A percentile compares a stretch with the other conserved stretches of the same genome.
Evolutionary conservation across 257 asterid genomes (phyloP).

Genomic region (Orobanche coerulescens): DNA sequence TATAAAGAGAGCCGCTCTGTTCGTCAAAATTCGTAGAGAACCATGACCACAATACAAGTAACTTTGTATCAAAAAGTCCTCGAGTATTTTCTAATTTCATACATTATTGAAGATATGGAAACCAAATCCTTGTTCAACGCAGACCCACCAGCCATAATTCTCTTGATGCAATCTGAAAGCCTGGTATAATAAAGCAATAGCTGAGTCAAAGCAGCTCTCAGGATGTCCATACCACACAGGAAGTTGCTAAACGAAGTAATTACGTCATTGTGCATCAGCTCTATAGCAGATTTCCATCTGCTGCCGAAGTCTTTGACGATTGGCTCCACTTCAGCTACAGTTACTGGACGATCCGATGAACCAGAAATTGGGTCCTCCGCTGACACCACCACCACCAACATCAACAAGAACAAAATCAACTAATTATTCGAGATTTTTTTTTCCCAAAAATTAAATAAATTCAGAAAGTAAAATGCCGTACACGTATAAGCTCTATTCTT

Average conservation of each 20-base stretch:
- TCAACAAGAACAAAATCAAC: conserved; percentile 15
- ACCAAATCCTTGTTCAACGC: conserved; percentile 89
- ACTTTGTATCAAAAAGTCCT: conserved; percentile 72
- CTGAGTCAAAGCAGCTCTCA: conserved; percentile 93
- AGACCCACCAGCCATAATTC: conserved; percentile 70
- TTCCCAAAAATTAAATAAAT: background rate
- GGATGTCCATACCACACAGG: conserved; percentile 90
- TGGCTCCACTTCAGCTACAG: conserved; percentile 75
- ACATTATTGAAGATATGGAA: conserved; percentile 85
- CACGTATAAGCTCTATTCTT: conserved; percentile 83
- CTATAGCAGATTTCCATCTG: conserved; percentile 95
- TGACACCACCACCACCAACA: no score
- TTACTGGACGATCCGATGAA: conserved; percentile 52
- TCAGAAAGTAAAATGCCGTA: background rate
- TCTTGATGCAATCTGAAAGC: conserved; percentile 83
- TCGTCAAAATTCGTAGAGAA: no score
- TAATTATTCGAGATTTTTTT: background rate
- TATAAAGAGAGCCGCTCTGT: no score
- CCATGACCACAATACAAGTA: no score
- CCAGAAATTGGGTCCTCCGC: conserved; percentile 77
- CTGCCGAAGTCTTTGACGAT: conserved; percentile 86
- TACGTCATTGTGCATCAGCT: conserved; percentile 92
- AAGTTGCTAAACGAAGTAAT: conserved; percentile 92
- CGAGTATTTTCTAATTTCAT: conserved; percentile 83
- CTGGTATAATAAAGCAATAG: conserved; percentile 86